Conservation (phyloP, 83 land plant genomes). For the Thuja plicata region DNA sequence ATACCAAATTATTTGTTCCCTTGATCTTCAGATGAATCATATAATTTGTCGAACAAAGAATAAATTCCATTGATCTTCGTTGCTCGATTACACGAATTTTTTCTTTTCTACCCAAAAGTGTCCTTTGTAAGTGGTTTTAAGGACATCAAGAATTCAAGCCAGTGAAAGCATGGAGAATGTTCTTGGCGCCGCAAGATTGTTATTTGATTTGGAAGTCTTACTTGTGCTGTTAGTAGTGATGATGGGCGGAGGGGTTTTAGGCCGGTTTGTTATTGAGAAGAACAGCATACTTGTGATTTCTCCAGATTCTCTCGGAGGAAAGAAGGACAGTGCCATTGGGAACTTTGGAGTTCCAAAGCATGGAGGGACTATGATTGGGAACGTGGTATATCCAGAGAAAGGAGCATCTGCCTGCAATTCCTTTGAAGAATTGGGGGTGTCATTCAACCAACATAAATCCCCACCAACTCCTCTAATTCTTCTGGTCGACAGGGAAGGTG, state of each 20-base stretch:
- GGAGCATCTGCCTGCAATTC: conserved; percentile 36
- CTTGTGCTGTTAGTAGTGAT: background rate
- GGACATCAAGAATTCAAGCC: background rate
- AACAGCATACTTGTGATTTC: conserved; percentile 39
- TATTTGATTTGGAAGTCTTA: background rate
- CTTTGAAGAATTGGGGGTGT: conserved; percentile 21
- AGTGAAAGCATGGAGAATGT: background rate
- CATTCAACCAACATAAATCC: conserved; percentile 28
- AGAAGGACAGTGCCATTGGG: conserved; percentile 63
- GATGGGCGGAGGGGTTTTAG: background rate
- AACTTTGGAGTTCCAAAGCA: conserved; percentile 81
- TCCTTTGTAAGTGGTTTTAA: background rate
- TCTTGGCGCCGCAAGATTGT: background rate
- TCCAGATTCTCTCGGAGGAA: conserved; percentile 31
- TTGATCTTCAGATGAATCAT: background rate
- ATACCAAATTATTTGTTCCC: background rate
- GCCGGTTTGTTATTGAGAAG: conserved; percentile 62
- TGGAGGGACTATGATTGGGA: conserved; percentile 65
- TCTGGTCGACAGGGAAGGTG: conserved; percentile 76
- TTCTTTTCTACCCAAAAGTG: background rate
- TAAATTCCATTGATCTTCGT: background rate
- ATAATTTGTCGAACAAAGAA: background rate
- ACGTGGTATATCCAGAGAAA: conserved; percentile 49
- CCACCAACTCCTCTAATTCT: conserved; percentile 48
- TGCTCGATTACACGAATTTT: background rate